Base-by-base conservation (phyloP, 208 protist species). In the Trypanosoma caninum region DNA sequence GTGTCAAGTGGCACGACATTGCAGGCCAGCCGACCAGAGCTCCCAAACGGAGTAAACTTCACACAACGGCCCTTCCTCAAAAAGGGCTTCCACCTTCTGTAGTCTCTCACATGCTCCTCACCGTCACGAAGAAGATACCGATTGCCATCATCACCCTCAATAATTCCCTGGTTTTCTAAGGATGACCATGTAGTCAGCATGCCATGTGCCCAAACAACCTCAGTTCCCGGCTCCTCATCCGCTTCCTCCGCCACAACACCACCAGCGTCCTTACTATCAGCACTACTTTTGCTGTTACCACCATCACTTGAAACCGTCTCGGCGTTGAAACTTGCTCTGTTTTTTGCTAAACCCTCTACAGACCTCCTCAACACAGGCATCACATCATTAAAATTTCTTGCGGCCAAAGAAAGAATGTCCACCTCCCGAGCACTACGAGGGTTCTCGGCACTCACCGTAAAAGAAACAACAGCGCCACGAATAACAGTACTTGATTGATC, bases 51-150 rank as follows among this genome's bases (percentile, higher is more conserved):
- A 10, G 61, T 84, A 63, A 95, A 95, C 64, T 84, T 80, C 20
- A 95, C 76, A 30, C 69, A 57, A 10, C 83, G 74, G 0, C 89
- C 85, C 48, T 88, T 89, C 42, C 72, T 74, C 2, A 92, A 40
- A 3, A 84, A 67, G 2, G 62, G 46, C 41, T 78, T 72, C 34
- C 53, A 74, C 22, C 65, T 40, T 18, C 59, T 50, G 63, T 86
- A 94, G 27, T 75, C 58, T n/a, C 88, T 55, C 18, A 93, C 82
- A 59, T 88, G 65, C n/a, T 87, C 77, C 8, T 76, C 72, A 4
- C 76, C 74, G 60, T 95, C 86, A 9, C 84, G 81, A 42, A 95
- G 73, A 33, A 95, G 70, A 65, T 89, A 95, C n/a, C 86, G 85
- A 0, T 48, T 59, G 22, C 54, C 79, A 53, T 93, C 80, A 45